phyloP scores from a whole-genome alignment of 2,329 filamentous ascomycete species.

The Colletotrichum chlorophyti region DNA sequence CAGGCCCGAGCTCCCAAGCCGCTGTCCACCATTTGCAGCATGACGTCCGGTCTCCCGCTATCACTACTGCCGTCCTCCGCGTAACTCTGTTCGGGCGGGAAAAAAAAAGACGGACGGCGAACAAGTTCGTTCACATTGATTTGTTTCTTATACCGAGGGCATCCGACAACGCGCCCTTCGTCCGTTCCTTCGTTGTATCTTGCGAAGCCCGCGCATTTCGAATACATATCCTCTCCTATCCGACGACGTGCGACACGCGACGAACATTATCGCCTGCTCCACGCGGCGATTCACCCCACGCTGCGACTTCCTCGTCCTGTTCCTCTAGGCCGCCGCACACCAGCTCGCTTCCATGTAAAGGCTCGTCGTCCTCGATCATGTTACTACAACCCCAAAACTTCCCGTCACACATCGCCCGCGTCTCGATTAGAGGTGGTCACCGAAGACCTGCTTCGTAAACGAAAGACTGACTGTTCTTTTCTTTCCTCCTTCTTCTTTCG shows the following conservation, averaged over 20 bases:
- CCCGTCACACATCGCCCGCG: constrained; percentile 43
- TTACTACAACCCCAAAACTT: constrained; percentile 44
- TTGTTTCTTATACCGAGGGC: not conserved
- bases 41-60: constrained; percentile 15
- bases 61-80: not conserved
- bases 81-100: not conserved
- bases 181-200: not conserved
- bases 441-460: constrained; percentile 34
- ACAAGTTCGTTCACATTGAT: not conserved
- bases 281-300: not conserved
- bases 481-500: not conserved
- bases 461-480: not conserved
- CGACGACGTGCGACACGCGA: not conserved
- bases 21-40: not conserved
- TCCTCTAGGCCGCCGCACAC: constrained; percentile 4
- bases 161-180: not conserved
- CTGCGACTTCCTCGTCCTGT: not conserved
- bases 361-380: constrained; percentile 45
- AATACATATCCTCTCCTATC: too few relatives aligned
- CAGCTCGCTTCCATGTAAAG: constrained; percentile 37
- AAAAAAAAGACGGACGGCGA: not conserved
- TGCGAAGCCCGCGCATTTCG: too few relatives aligned
- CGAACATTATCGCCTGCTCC: not conserved
- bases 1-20: constrained; percentile 1
- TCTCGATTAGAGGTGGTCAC: constrained; percentile 42